A percentile compares a stretch with the other conserved stretches of the same genome.
These are phyloP conservation scores for Trichophyton schoenleinii DNA, from an alignment of 2,329 filamentous ascomycete genomes.

Conservation along the genomic window DNA sequence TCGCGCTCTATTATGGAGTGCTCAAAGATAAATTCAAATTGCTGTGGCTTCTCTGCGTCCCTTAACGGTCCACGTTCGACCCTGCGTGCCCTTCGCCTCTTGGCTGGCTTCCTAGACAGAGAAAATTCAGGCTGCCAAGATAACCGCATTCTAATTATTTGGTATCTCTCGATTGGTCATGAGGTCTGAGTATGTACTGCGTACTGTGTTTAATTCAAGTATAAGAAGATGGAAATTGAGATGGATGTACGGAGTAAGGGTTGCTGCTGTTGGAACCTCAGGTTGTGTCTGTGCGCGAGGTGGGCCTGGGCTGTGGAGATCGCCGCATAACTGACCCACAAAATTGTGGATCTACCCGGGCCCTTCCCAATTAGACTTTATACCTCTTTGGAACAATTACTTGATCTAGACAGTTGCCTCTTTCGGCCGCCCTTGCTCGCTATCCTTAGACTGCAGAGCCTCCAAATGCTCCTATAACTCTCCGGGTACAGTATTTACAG, in stretches of 20 bases:
- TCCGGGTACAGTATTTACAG: neutral
- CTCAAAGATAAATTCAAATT: neutral
- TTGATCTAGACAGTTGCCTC: neutral
- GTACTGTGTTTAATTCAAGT: neutral
- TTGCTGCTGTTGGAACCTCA: too few species aligned
- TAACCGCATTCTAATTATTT: neutral
- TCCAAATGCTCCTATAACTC: neutral
- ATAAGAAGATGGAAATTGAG: neutral
- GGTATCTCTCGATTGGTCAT: neutral
- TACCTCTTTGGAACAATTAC: neutral
- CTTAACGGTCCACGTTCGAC: neutral
- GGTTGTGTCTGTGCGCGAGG: too few species aligned
- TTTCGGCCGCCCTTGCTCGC: neutral
- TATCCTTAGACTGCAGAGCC: neutral
- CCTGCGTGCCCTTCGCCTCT: neutral
- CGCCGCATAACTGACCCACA: too few species aligned
- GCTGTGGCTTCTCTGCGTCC: neutral
- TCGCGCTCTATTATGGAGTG: neutral
- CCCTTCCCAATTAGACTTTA: neutral
- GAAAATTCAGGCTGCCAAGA: neutral
- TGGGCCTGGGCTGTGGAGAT: too few species aligned
- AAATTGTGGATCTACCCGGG: neutral
- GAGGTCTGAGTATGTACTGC: neutral
- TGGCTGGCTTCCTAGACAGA: neutral
- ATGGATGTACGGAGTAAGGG: too few species aligned